Conservation (phyloP, 2,329 filamentous ascomycete genomes). For the Lomentospora prolificans region DNA sequence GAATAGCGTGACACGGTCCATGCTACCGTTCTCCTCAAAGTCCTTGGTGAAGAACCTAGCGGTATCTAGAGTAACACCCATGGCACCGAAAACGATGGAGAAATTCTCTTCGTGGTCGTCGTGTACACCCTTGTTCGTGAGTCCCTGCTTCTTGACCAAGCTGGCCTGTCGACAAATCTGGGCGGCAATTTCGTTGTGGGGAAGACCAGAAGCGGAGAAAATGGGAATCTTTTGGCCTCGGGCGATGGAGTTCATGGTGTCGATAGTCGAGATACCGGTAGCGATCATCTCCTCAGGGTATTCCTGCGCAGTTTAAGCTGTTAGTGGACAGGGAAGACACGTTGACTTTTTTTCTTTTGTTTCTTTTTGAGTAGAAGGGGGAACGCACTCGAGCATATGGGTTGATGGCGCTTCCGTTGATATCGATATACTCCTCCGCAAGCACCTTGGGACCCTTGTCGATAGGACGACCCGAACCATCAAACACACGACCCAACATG, state of each 20-base stretch:
- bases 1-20: conserved; percentile 96
- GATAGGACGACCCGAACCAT: conserved; percentile 94
- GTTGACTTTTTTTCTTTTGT: neutral
- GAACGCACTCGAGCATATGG: conserved; percentile 79
- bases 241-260: conserved; percentile 96
- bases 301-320: conserved; percentile 45
- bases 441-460: conserved; percentile 98
- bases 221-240: conserved; percentile 99
- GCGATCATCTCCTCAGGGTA: conserved; percentile 99
- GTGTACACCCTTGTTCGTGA: conserved; percentile 86
- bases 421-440: conserved; percentile 96
- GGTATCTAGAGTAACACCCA: conserved; percentile 99
- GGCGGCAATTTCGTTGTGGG: conserved; percentile 98
- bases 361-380: neutral
- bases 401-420: conserved; percentile 98
- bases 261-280: conserved; percentile 97
- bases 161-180: conserved; percentile 97
- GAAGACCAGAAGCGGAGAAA: conserved; percentile 95
- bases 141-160: conserved; percentile 68
- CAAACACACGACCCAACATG: conserved; percentile 98
- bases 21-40: conserved; percentile 97
- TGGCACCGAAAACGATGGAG: conserved; percentile 97
- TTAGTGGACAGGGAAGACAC: neutral
- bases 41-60: conserved; percentile 97
- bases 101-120: conserved; percentile 99